Evolutionary conservation across 345 rosid genomes (phyloP).

Genomic region (Populus ilicifolia): DNA sequence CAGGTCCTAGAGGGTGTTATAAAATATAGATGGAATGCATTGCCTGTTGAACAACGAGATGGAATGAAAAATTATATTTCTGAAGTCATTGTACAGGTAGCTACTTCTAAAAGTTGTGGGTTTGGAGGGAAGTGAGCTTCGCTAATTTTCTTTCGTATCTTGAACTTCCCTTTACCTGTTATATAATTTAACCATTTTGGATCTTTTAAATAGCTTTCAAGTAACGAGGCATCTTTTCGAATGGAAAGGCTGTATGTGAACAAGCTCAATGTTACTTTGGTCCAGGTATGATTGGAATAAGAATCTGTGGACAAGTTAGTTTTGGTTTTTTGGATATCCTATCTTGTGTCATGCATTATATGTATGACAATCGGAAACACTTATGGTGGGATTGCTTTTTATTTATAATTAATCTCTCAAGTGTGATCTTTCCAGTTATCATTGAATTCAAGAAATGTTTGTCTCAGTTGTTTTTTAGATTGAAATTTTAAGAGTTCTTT

Average conservation of each 20-base stretch:
- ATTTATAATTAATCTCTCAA: background rate
- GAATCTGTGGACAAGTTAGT: background rate
- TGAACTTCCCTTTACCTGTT: background rate
- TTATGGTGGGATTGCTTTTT: background rate
- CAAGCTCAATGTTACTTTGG: conserved; percentile 89
- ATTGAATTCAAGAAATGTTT: background rate
- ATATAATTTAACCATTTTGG: conserved; percentile 1
- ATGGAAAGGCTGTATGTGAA: conserved; percentile 85
- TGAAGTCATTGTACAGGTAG: conserved; percentile 96
- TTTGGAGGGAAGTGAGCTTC: no score
- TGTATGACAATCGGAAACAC: background rate
- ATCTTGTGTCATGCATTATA: background rate
- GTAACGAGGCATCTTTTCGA: conserved; percentile 79
- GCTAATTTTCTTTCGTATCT: background rate
- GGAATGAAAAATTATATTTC: conserved; percentile 99
- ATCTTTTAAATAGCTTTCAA: conserved; percentile 66
- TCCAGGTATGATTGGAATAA: conserved; percentile 57
- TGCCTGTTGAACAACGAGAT: conserved; percentile 94
- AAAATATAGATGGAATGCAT: conserved; percentile 97
- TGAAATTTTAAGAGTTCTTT: background rate
- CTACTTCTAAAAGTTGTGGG: background rate
- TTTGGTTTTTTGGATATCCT: background rate
- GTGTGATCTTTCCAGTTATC: background rate
- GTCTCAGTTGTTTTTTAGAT: background rate
- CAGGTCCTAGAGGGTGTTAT: conserved; percentile 98